A percentile compares a stretch with the other conserved stretches of the same genome.
phyloP scores from a whole-genome alignment of 768 basidiomycete species.

The Psilocybe cyanescens region DNA sequence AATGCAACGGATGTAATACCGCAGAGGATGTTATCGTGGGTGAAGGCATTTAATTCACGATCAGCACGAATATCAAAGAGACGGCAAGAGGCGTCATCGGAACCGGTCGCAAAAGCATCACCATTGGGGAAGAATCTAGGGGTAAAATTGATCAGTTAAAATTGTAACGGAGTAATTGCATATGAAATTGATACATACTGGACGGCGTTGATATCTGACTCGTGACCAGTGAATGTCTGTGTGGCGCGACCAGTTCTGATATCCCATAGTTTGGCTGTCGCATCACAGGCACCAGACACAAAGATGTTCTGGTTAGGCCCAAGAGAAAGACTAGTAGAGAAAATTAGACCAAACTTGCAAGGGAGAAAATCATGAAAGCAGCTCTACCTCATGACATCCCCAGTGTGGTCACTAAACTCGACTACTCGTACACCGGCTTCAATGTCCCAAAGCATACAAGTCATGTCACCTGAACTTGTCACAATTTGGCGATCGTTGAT shows the following conservation, averaged over 20 bases:
- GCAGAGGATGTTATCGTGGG: constrained; percentile 98
- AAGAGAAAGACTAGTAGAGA: constrained; percentile 75
- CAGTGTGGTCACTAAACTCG: constrained; percentile 99
- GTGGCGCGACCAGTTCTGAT: constrained; percentile 97
- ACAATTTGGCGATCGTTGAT: constrained; percentile 99
- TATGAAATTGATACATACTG: constrained; percentile 62
- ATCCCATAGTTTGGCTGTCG: constrained; percentile 98
- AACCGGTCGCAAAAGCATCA: constrained; percentile 98
- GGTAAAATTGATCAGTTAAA: constrained; percentile 16
- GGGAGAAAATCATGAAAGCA: constrained; percentile 5
- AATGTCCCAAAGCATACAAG: constrained; percentile 99
- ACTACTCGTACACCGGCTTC: constrained; percentile 97
- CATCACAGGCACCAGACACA: constrained; percentile 99
- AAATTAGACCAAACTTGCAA: constrained; percentile 16
- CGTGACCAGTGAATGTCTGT: constrained; percentile 98
- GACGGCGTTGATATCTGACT: constrained; percentile 99
- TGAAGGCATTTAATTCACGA: constrained; percentile 95
- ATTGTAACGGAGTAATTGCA: constrained; percentile 8
- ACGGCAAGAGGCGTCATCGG: constrained; percentile 98
- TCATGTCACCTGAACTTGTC: constrained; percentile 98
- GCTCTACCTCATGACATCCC: constrained; percentile 97
- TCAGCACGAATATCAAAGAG: constrained; percentile 98
- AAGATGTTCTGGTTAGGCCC: constrained; percentile 93
- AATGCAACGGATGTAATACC: constrained; percentile 99
- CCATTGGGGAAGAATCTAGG: constrained; percentile 98